These are phyloP conservation scores for Excoecaria cochinchinensis DNA, from an alignment of 345 rosid species.

Conservation along the genomic window DNA sequence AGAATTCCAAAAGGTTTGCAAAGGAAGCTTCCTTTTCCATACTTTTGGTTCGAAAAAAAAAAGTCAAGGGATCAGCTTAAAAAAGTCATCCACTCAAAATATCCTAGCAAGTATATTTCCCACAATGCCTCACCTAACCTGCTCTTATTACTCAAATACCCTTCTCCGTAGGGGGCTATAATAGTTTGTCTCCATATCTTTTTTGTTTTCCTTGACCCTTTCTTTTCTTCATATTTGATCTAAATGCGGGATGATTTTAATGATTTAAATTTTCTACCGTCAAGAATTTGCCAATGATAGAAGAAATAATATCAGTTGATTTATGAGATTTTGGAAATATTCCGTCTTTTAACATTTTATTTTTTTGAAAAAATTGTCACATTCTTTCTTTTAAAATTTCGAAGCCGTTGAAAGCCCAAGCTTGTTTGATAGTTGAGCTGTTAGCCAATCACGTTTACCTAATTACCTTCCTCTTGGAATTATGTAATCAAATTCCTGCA, in stretches of 20 bases:
- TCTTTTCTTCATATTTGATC: background rate
- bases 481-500: background rate
- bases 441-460: background rate
- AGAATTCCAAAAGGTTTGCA: background rate
- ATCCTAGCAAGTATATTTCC: background rate
- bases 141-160: background rate
- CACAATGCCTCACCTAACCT: slow-evolving; percentile 6
- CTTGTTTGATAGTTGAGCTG: background rate
- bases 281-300: background rate
- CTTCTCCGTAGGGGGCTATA: too few relatives aligned
- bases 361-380: background rate
- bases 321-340: too few relatives aligned
- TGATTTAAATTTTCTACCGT: too few relatives aligned
- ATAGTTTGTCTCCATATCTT: background rate
- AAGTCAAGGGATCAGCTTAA: background rate
- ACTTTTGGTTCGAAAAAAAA: slow-evolving; percentile 1
- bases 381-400: background rate
- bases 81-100: background rate
- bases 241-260: too few relatives aligned
- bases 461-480: background rate
- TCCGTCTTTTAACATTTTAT: background rate
- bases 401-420: background rate
- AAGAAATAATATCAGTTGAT: background rate
- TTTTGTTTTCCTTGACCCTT: background rate
- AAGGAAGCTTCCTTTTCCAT: background rate